phyloP scores from a whole-genome alignment of 164 flowering plant species.

The Umbellularia californica region DNA sequence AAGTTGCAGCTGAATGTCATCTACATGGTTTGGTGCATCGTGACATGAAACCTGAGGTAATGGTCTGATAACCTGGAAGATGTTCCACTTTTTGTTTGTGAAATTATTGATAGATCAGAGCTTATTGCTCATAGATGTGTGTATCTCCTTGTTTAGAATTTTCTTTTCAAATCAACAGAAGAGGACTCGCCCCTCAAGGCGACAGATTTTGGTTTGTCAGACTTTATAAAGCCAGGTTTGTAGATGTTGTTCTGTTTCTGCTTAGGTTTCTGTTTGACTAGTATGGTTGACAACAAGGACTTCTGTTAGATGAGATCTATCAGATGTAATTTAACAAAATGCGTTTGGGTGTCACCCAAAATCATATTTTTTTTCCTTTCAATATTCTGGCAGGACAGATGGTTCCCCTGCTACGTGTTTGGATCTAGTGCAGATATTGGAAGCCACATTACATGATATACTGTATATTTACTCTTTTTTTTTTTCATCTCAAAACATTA shows the following conservation, averaged over 20 bases:
- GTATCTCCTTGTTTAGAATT: slow-evolving; percentile 55
- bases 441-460: neutral
- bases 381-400: neutral
- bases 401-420: neutral
- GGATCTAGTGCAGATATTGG: neutral
- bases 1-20: slow-evolving; percentile 96
- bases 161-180: slow-evolving; percentile 80
- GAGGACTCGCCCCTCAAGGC: slow-evolving; percentile 74
- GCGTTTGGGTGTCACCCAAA: neutral
- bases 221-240: slow-evolving; percentile 93
- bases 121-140: neutral
- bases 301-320: neutral
- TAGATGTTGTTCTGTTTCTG: neutral
- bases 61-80: neutral
- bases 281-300: too few species aligned
- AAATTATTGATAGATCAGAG: neutral
- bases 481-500: neutral
- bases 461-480: too few species aligned
- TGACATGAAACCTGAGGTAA: slow-evolving; percentile 99
- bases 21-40: slow-evolving; percentile 96
- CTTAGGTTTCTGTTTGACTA: neutral
- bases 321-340: neutral
- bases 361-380: neutral
- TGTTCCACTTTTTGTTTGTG: slow-evolving; percentile 1
- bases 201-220: slow-evolving; percentile 86